Evolutionary conservation across 1,139 yeast species (phyloP).

Genomic region (Sugiyamaella pinicola): DNA sequence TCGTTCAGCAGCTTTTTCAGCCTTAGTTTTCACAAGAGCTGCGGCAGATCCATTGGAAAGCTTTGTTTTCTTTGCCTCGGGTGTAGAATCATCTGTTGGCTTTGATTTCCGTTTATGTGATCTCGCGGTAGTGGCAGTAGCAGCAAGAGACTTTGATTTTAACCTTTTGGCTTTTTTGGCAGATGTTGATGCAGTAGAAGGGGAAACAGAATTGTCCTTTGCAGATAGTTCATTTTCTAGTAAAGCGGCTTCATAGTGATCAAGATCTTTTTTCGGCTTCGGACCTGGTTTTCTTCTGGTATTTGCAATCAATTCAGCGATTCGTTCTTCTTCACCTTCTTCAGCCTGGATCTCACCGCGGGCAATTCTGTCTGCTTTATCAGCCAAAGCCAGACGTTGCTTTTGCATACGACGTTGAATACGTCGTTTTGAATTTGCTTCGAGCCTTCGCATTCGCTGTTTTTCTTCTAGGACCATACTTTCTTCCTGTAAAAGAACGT

Average conservation of each 20-base stretch:
- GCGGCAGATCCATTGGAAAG: constrained; percentile 7
- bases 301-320: constrained; percentile 1
- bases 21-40: background rate
- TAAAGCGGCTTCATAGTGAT: constrained; percentile 3
- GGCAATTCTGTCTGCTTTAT: constrained; percentile 5
- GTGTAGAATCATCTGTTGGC: background rate
- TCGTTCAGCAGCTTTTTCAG: constrained; percentile 19
- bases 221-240: background rate
- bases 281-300: constrained; percentile 13
- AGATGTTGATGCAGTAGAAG: constrained; percentile 3
- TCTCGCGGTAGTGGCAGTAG: background rate
- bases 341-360: constrained; percentile 17
- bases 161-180: constrained; percentile 6
- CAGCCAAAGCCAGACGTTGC: constrained; percentile 13
- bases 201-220: background rate
- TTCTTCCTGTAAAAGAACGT: constrained; percentile 18
- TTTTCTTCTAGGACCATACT: constrained; percentile 13
- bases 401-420: constrained; percentile 18
- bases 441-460: constrained; percentile 13
- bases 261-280: constrained; percentile 11
- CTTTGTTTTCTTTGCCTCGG: constrained; percentile 10
- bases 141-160: background rate
- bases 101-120: constrained; percentile 8
- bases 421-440: constrained; percentile 17
- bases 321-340: constrained; percentile 19